Evolutionary conservation across 139 green algal species (phyloP).

Genomic region (Ulvella scutata): DNA sequence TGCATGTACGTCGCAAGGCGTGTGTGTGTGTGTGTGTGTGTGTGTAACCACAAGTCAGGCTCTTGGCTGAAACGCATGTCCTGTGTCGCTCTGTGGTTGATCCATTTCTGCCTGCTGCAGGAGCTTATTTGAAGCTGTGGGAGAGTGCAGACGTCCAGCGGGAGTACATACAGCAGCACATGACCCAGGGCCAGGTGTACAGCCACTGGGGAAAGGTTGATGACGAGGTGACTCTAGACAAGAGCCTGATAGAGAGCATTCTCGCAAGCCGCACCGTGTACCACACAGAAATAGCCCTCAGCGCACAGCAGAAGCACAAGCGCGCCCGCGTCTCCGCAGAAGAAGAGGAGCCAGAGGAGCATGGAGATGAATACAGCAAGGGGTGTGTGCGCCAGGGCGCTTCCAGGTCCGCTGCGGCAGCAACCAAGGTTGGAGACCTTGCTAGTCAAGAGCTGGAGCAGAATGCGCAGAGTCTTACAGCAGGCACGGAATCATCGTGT

Average conservation of each 20-base stretch:
- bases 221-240: neutral
- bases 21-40: neutral
- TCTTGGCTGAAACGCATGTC: too few species aligned
- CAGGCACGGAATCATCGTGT: too few species aligned
- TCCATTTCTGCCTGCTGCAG: too few species aligned
- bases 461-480: too few species aligned
- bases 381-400: neutral
- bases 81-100: too few species aligned
- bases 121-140: neutral
- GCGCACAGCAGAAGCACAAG: neutral
- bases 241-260: neutral
- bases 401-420: too few species aligned
- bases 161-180: neutral
- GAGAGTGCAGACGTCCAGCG: neutral
- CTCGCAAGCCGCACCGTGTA: neutral
- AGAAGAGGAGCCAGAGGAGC: neutral
- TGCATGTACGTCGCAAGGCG: too few species aligned
- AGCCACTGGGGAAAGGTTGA: neutral
- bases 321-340: neutral
- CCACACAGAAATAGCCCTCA: neutral
- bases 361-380: neutral
- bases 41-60: neutral
- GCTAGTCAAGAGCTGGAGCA: too few species aligned
- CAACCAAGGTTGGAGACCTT: too few species aligned
- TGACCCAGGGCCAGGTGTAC: slow-evolving; percentile 3